Percentiles rank a stretch among this genome's conserved stretches.
These are phyloP conservation scores for Maudiozyma barnettii DNA, from an alignment of 805 yeast species.

Conservation along the genomic window DNA sequence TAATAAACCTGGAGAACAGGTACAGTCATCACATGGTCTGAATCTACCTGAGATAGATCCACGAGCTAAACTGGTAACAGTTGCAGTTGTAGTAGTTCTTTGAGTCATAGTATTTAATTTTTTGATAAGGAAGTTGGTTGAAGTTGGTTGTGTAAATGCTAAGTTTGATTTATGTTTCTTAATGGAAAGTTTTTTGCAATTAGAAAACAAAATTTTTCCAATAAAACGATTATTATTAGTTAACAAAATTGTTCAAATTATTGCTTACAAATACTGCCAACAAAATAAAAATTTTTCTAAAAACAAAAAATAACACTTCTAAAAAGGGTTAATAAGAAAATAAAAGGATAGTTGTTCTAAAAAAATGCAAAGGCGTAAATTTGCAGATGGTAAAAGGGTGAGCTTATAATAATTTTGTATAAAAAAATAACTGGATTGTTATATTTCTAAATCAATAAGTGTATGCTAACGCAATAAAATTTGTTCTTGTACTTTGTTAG, in stretches of 20 bases:
- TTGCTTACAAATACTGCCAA: neutral
- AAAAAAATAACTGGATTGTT: too few species aligned
- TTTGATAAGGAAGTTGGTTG: neutral
- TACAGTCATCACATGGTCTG: constrained; percentile 62
- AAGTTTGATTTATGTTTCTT: too few species aligned
- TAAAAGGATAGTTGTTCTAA: too few species aligned
- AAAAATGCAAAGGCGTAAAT: too few species aligned
- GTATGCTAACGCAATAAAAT: too few species aligned
- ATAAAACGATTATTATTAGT: neutral
- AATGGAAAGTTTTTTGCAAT: neutral
- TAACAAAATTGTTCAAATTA: neutral
- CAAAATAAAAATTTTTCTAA: neutral
- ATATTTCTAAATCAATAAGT: too few species aligned
- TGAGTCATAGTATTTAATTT: neutral
- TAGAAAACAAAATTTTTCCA: neutral
- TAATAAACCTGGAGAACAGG: constrained; percentile 74
- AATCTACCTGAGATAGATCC: constrained; percentile 5
- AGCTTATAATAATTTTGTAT: too few species aligned
- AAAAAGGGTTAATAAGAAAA: too few species aligned
- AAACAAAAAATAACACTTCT: too few species aligned
- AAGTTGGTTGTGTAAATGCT: neutral
- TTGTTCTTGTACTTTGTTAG: too few species aligned
- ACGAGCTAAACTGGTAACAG: neutral
- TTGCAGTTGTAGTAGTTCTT: constrained; percentile 2
- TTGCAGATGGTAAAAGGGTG: too few species aligned